A percentile compares a stretch with the other conserved stretches of the same genome.
phyloP scores from a whole-genome alignment of 345 rosid genomes.

The Lepidium aucheri region DNA sequence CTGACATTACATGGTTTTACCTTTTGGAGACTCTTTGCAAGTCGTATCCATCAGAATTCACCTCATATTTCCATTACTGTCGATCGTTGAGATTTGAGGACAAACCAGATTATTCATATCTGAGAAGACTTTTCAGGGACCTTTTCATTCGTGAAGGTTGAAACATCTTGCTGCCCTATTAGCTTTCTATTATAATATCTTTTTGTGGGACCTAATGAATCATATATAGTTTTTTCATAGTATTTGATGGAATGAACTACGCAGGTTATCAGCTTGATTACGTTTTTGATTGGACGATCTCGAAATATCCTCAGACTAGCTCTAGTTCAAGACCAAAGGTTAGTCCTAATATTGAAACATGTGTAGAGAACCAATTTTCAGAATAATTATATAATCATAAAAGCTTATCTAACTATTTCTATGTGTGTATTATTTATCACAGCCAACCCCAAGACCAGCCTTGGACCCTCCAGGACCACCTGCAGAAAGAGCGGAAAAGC shows the following conservation, averaged over 20 bases:
- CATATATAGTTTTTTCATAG: neutral
- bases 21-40: constrained; percentile 71
- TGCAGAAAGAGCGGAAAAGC: constrained; percentile 69
- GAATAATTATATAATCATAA: neutral
- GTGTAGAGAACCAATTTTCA: neutral
- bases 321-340: constrained; percentile 78
- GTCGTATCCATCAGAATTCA: constrained; percentile 78
- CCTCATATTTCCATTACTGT: constrained; percentile 90
- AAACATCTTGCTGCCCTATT: neutral
- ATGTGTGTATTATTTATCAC: constrained; percentile 11
- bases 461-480: constrained; percentile 54
- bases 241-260: constrained; percentile 13
- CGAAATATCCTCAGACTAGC: constrained; percentile 79
- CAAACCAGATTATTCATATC: constrained; percentile 93
- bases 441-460: constrained; percentile 55
- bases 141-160: constrained; percentile 90
- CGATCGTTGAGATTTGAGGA: constrained; percentile 94
- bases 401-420: neutral
- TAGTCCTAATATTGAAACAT: constrained; percentile 15
- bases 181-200: neutral
- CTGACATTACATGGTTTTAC: neutral
- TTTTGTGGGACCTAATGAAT: neutral
- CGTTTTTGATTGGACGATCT: constrained; percentile 90
- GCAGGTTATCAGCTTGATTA: constrained; percentile 89
- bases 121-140: constrained; percentile 90